Conservation (phyloP, 2,329 filamentous ascomycete genomes). For the Bertia moriformis region DNA sequence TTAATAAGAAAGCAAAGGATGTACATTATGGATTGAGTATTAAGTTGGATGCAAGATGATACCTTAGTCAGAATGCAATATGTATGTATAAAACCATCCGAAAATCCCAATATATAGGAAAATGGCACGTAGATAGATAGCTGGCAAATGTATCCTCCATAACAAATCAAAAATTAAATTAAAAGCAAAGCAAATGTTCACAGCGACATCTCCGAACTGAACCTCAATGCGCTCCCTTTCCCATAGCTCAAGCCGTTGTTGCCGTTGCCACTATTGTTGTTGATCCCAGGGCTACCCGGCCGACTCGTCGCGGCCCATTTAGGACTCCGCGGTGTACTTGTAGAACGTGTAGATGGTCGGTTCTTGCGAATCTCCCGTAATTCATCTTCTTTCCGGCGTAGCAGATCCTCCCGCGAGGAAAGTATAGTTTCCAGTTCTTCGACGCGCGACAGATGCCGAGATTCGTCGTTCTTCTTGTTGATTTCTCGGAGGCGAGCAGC, state of each 20-base stretch:
- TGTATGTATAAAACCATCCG: too few species aligned
- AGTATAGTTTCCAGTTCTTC: slow-evolving; percentile 19
- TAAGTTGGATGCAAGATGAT: too few species aligned
- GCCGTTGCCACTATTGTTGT: slow-evolving; percentile 5
- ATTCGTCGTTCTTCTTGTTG: slow-evolving; percentile 21
- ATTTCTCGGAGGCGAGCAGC: slow-evolving; percentile 29
- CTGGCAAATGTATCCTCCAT: too few species aligned
- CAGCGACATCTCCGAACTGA: slow-evolving; percentile 18
- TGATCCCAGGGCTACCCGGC: slow-evolving; percentile 20
- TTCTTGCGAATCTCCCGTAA: slow-evolving; percentile 24
- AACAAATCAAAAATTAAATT: too few species aligned
- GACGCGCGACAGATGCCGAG: slow-evolving; percentile 18
- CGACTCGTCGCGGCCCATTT: slow-evolving; percentile 19
- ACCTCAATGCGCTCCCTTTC: slow-evolving; percentile 19
- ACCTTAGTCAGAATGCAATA: too few species aligned
- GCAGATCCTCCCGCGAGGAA: slow-evolving; percentile 17
- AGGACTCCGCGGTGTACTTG: slow-evolving; percentile 23
- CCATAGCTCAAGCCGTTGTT: slow-evolving; percentile 12
- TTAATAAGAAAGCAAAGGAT: too few species aligned
- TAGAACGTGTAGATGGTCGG: slow-evolving; percentile 22
- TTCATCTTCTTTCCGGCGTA: slow-evolving; percentile 26
- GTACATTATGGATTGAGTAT: too few species aligned
- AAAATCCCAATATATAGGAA: too few species aligned
- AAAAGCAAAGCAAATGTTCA: too few species aligned
- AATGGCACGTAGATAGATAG: too few species aligned